Evolutionary conservation across 2,329 filamentous ascomycete genomes (phyloP), one percentile per base, ranked within the genome.

Genomic region (Clonostachys solani): DNA sequence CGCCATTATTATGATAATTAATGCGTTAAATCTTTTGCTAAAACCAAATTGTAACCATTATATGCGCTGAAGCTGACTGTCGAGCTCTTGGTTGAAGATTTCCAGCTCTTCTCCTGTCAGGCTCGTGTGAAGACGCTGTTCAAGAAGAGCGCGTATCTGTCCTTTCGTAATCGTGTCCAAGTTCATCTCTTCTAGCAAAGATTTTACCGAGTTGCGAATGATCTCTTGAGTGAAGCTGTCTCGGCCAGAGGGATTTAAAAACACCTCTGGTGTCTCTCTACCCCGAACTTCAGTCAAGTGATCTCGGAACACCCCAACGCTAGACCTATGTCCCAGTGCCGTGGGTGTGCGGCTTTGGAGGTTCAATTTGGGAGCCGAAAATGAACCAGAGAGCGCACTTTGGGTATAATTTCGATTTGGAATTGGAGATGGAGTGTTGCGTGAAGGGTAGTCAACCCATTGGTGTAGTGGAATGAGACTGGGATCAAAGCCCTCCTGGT

Each of bases 121-220:
- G 64, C 96, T 91, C 6, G 88, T 92, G 72, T 96, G 92, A 52
- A 99, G 71, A 59, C 92, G 82, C 72, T 96, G 91, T 72, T 99
- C 94, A 12, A 96, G 91, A 41, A 97, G 78, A 5, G 89, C 92
- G 45, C 89, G 80, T 47, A 94, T 86, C 71, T 97, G 92, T 74
- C 97, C 99, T 83, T 97, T 99, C 7, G 94, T 99, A 42, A 97
- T 89, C n/a, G 81, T 92, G 65, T 99, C 94, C 38, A 99, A 76
- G 65, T 99, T 92, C 1, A 96, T 91, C 60, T 96, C 92, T 15
- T 77, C 72, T 52, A 99, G 74, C 57, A 94, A 94, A 44, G 78
- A 74, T 59, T 90, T 86, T 51, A 97, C 92, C 2, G 89, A 87
- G 50, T 95, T 88, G n/a, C 89, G 78, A 54, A 99, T 96, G 50